These are phyloP conservation scores for Aspergillus nidulans DNA, from an alignment of 495 filamentous ascomycete genomes.

Conservation along the genomic window DNA sequence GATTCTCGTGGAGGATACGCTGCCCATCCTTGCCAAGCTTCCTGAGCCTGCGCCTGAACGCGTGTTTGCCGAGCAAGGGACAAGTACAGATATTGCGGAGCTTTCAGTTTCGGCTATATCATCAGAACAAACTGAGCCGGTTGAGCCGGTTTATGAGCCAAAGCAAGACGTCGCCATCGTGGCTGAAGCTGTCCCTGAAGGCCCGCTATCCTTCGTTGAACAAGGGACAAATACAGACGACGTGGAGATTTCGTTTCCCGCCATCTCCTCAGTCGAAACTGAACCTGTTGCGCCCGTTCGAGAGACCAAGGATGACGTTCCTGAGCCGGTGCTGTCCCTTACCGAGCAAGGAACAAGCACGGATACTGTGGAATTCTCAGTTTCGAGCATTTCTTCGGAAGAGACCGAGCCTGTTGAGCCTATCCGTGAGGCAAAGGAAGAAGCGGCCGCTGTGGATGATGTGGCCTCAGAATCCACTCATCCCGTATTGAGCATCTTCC, in stretches of 20 bases:
- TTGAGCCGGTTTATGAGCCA: background rate
- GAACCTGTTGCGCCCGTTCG: background rate
- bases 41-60: constrained; percentile 12
- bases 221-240: background rate
- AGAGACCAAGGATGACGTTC: background rate
- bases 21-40: constrained; percentile 23
- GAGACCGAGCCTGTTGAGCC: constrained; percentile 11
- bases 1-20: constrained; percentile 17
- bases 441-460: constrained; percentile 10
- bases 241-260: background rate
- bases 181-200: background rate
- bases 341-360: constrained; percentile 18
- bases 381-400: constrained; percentile 28
- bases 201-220: background rate
- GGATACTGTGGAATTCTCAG: constrained; percentile 22
- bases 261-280: background rate
- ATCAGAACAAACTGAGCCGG: background rate
- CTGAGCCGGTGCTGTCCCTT: constrained; percentile 22
- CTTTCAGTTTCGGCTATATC: background rate
- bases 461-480: constrained; percentile 24
- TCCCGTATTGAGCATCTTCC: constrained; percentile 30
- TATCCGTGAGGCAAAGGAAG: constrained; percentile 14
- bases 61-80: background rate
- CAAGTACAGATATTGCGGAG: background rate
- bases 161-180: background rate